phyloP scores from a whole-genome alignment of 768 basidiomycete genomes.

The Leccinellum luteum region DNA sequence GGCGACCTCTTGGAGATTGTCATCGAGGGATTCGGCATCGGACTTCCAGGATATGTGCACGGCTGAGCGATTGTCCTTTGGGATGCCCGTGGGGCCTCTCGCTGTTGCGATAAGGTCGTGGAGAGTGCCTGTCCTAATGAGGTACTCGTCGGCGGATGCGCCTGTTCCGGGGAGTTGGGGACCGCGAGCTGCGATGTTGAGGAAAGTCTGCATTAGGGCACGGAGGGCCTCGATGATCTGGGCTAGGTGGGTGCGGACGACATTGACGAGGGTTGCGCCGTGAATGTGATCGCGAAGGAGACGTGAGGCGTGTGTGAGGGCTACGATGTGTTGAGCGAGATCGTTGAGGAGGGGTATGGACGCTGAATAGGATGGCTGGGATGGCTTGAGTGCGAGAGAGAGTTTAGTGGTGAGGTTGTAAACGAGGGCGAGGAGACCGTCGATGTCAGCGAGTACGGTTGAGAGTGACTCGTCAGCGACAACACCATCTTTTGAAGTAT shows the following conservation, averaged over 20 bases:
- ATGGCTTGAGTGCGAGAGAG: conserved; percentile 59
- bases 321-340: conserved; percentile 45
- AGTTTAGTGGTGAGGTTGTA: conserved; percentile 57
- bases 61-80: conserved; percentile 55
- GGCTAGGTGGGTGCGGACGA: conserved; percentile 38
- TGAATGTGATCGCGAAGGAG: conserved; percentile 41
- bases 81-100: conserved; percentile 46
- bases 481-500: not conserved
- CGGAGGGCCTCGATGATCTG: conserved; percentile 45
- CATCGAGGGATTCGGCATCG: conserved; percentile 57
- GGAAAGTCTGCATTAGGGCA: conserved; percentile 43
- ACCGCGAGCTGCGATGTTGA: conserved; percentile 32
- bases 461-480: conserved; percentile 12
- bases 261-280: conserved; percentile 46
- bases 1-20: conserved; percentile 56
- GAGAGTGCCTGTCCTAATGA: conserved; percentile 55
- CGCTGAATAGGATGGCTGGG: conserved; percentile 50
- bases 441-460: conserved; percentile 52
- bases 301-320: conserved; percentile 48
- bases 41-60: conserved; percentile 50
- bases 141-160: conserved; percentile 42
- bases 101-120: conserved; percentile 59
- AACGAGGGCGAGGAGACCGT: conserved; percentile 58
- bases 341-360: conserved; percentile 53
- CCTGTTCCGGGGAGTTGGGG: conserved; percentile 14